Conservation (phyloP, 257 asterid species). For the Gentiana straminea region DNA sequence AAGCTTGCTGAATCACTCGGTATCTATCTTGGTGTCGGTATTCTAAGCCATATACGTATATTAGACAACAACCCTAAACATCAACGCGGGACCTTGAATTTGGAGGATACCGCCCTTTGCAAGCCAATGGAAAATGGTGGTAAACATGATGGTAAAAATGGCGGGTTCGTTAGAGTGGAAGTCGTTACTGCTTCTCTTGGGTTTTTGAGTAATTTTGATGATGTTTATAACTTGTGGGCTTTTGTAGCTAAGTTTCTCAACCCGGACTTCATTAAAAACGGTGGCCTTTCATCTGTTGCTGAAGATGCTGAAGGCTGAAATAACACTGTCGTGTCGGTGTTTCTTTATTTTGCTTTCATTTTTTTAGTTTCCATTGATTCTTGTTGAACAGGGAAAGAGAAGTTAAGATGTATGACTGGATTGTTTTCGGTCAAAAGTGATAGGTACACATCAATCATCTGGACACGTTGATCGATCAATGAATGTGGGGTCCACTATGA, state of each 20-base stretch:
- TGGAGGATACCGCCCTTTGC: constrained; percentile 78
- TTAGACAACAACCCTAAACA: constrained; percentile 49
- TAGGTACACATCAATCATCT: no score
- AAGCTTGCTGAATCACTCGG: constrained; percentile 70
- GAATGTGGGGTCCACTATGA: constrained; percentile 4
- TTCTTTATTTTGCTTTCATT: constrained; percentile 4
- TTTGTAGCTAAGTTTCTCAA: constrained; percentile 88
- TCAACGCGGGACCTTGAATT: constrained; percentile 35
- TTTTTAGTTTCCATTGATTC: no score
- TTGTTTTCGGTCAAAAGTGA: no score
- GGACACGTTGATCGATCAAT: constrained; percentile 1
- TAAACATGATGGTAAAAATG: constrained; percentile 42
- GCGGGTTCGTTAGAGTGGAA: constrained; percentile 79
- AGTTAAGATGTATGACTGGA: constrained; percentile 2
- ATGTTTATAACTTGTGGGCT: constrained; percentile 94
- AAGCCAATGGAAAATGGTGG: constrained; percentile 65
- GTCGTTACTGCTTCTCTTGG: constrained; percentile 97
- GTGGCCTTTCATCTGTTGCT: constrained; percentile 56
- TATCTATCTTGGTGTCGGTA: constrained; percentile 79
- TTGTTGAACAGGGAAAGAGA: constrained; percentile 7
- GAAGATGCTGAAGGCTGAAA: constrained; percentile 49
- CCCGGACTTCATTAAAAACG: constrained; percentile 68
- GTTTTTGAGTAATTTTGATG: constrained; percentile 77
- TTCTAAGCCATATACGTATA: constrained; percentile 74
- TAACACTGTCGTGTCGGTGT: constrained; percentile 1